Evolutionary conservation across 768 basidiomycete species (phyloP), one percentile per base, ranked within the genome.

Genomic region (Kwoniella shandongensis): DNA sequence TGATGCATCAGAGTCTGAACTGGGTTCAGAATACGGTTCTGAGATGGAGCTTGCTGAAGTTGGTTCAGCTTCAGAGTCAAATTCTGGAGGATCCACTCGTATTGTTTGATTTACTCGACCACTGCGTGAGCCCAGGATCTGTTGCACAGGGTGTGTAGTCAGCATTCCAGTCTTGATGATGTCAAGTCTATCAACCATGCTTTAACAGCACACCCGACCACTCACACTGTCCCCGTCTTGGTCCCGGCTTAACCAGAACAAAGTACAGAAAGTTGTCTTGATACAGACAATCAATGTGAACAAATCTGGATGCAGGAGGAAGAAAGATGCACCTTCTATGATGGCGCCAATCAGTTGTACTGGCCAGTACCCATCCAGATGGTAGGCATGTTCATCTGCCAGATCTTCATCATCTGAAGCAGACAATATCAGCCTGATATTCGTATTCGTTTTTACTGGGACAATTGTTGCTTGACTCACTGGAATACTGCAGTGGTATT

Each of bases 311-410:
- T 65, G 63, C 22, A 67, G n/a, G 10, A 66, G 30, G 25, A 71
- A 57, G 59, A 65, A 67, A 27, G 50, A 45, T 4, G 38, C 46
- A 22, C 53, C 44, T 40, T 71, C 66, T 2, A 67, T 32, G 11
- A 44, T 47, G 6, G 52, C 47, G 1, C 51, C 66, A 35, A 67
- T 32, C 18, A 54, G 39, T 40, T 61, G 62, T 20, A 71, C 20
- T 10, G 58, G 63, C 69, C 66, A 67, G 42, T 71, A 71, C n/a
- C 48, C 50, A n/a, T 59, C 54, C 7, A 67, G 57, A 42, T 71
- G 69, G 17, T 56, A 18, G 1, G 12, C 23, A 29, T 62, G 61
- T 3, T 42, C 39, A 7, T 23, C 26, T 46, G 13, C 4, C 7
- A 13, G 26, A 46, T n/a, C 44, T 23, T 29, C 13, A 25, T 46